Evolutionary conservation across 1,284 basidiomycete species (phyloP).

Genomic region (Trametes polyzona): DNA sequence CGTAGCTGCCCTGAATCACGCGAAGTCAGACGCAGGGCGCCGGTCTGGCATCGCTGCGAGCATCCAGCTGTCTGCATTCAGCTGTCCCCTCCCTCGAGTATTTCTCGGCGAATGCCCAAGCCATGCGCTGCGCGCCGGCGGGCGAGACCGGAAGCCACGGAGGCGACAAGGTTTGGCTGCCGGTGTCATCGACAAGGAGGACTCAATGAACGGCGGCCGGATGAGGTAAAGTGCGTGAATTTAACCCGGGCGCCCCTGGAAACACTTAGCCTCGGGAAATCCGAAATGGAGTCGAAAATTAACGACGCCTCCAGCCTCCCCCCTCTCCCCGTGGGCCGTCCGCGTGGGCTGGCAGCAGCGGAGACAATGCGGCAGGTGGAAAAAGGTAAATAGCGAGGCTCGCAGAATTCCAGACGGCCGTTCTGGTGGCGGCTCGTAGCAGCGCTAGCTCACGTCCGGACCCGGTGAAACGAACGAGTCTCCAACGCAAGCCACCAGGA

Average conservation of each 20-base stretch:
- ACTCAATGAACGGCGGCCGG: not conserved
- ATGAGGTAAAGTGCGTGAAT: not conserved
- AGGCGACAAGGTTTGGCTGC: not conserved
- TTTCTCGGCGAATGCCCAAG: not conserved
- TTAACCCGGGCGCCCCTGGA: not conserved
- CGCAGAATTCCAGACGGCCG: not conserved
- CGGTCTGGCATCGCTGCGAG: too few species aligned
- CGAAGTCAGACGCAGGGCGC: too few species aligned
- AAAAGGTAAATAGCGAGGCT: not conserved
- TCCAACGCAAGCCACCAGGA: conserved; percentile 1
- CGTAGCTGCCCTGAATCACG: too few species aligned
- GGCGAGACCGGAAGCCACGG: not conserved
- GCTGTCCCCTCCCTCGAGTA: not conserved
- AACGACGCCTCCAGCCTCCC: not conserved
- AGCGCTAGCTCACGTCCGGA: not conserved
- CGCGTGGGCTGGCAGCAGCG: not conserved
- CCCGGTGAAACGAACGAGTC: conserved; percentile 2
- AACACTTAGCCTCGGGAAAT: not conserved
- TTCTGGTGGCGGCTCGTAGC: not conserved
- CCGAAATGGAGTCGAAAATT: not conserved
- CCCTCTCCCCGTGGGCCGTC: too few species aligned
- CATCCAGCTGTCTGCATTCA: too few species aligned
- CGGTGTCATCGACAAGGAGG: not conserved
- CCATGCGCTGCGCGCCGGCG: not conserved
- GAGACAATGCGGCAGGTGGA: not conserved